These are phyloP conservation scores for Annona cherimola DNA, from an alignment of 164 flowering plant genomes.

Conservation along the genomic window DNA sequence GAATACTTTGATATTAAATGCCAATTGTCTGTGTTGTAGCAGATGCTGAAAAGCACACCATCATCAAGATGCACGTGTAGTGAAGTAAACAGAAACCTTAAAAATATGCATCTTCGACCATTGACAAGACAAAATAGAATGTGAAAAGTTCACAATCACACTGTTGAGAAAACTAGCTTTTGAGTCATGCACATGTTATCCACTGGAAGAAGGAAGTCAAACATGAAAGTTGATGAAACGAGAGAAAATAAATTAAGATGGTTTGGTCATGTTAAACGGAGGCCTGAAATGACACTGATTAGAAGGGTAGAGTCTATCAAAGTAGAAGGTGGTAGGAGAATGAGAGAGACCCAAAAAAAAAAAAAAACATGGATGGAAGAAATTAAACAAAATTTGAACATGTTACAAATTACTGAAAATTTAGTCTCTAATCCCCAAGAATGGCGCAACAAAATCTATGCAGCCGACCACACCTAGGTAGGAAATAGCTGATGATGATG, in stretches of 20 bases:
- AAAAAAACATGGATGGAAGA: too few species aligned
- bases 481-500: too few species aligned
- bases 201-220: neutral
- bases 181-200: neutral
- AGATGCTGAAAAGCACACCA: slow-evolving; percentile 51
- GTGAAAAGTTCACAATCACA: neutral
- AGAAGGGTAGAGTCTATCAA: too few species aligned
- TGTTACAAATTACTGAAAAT: too few species aligned
- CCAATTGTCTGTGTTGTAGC: slow-evolving; percentile 57
- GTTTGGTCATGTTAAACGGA: too few species aligned
- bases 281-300: too few species aligned
- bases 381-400: too few species aligned
- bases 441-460: too few species aligned
- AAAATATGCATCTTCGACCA: neutral
- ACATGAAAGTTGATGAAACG: neutral
- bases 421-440: too few species aligned
- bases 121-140: neutral
- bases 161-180: neutral
- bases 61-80: neutral
- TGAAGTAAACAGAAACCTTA: neutral
- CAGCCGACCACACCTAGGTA: too few species aligned
- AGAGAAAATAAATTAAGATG: neutral
- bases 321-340: too few species aligned
- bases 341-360: too few species aligned
- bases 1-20: slow-evolving; percentile 58